A percentile compares a stretch with the other conserved stretches of the same genome.
phyloP scores from a whole-genome alignment of 495 filamentous ascomycete species.

The Aspergillus olivimuriae region DNA sequence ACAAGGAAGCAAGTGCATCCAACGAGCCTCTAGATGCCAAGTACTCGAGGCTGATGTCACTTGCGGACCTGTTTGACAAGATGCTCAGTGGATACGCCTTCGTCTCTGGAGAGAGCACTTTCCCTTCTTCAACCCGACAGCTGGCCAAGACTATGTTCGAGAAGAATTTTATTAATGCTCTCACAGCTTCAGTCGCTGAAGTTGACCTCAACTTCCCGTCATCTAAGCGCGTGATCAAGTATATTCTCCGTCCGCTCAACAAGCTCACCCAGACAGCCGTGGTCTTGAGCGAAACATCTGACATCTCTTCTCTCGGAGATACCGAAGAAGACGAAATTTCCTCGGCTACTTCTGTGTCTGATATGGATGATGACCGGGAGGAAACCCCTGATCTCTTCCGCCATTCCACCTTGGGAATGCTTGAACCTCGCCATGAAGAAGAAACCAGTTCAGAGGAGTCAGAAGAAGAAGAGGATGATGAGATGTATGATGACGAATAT shows the following conservation, averaged over 20 bases:
- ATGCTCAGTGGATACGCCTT: conserved; percentile 79
- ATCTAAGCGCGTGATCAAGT: conserved; percentile 89
- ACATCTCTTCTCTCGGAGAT: conserved; percentile 61
- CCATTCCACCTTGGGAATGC: conserved; percentile 91
- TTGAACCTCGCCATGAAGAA: conserved; percentile 76
- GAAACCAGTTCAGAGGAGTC: conserved; percentile 60
- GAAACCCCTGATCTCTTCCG: conserved; percentile 97
- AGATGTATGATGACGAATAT: conserved; percentile 81
- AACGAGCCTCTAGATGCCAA: conserved; percentile 77
- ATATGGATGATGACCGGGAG: conserved; percentile 81
- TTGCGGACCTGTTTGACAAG: conserved; percentile 88
- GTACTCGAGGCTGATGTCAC: conserved; percentile 75
- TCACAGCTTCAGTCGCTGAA: conserved; percentile 91
- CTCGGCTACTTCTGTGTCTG: conserved; percentile 82
- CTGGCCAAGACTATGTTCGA: conserved; percentile 95
- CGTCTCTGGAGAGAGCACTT: conserved; percentile 37
- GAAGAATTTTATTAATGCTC: conserved; percentile 82
- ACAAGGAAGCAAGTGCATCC: conserved; percentile 79
- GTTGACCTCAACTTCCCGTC: conserved; percentile 92
- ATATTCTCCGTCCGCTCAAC: conserved; percentile 85
- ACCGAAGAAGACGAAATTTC: conserved; percentile 83
- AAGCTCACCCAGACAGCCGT: conserved; percentile 83
- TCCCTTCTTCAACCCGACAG: conserved; percentile 52
- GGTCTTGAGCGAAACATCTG: conserved; percentile 69
- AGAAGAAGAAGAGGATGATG: conserved; percentile 63